Evolutionary conservation across 164 flowering plant genomes (phyloP).

Genomic region (Dillenia suffruticosa): DNA sequence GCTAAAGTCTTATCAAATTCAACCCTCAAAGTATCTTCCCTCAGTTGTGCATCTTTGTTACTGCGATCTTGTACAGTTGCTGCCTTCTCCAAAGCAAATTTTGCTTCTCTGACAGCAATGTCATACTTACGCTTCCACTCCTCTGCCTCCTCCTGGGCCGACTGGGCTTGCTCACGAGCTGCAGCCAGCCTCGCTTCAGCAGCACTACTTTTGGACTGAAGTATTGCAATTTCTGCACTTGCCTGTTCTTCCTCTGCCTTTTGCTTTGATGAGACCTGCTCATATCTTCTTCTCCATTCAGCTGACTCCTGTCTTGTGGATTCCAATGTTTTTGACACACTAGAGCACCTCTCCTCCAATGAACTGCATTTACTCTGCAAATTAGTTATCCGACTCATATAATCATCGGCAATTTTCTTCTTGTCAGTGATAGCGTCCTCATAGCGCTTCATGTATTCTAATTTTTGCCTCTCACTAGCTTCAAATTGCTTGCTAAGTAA

Average conservation of each 20-base stretch:
- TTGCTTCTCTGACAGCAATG: constrained; percentile 80
- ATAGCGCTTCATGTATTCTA: constrained; percentile 84
- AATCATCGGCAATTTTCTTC: constrained; percentile 77
- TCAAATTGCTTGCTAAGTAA: constrained; percentile 81
- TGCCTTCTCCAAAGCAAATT: constrained; percentile 91
- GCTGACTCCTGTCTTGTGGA: constrained; percentile 52
- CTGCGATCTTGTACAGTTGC: constrained; percentile 73
- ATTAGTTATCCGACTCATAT: constrained; percentile 63
- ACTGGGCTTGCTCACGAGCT: constrained; percentile 75
- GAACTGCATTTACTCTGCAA: constrained; percentile 71
- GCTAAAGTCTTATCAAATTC: constrained; percentile 57
- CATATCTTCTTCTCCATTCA: constrained; percentile 93
- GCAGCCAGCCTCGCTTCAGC: constrained; percentile 95
- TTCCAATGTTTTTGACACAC: constrained; percentile 55
- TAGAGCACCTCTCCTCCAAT: constrained; percentile 64
- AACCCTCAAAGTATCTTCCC: constrained; percentile 82
- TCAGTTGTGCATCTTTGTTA: constrained; percentile 54
- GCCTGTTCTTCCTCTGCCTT: constrained; percentile 73
- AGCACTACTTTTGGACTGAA: constrained; percentile 69
- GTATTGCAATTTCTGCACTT: constrained; percentile 60
- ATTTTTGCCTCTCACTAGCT: constrained; percentile 70
- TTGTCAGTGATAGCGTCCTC: constrained; percentile 89
- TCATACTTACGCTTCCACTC: constrained; percentile 94
- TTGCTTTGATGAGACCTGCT: constrained; percentile 47
- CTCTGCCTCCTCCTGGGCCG: constrained; percentile 89